Evolutionary conservation across 1,284 basidiomycete genomes (phyloP).

Genomic region (Chalciporus piperatoides): DNA sequence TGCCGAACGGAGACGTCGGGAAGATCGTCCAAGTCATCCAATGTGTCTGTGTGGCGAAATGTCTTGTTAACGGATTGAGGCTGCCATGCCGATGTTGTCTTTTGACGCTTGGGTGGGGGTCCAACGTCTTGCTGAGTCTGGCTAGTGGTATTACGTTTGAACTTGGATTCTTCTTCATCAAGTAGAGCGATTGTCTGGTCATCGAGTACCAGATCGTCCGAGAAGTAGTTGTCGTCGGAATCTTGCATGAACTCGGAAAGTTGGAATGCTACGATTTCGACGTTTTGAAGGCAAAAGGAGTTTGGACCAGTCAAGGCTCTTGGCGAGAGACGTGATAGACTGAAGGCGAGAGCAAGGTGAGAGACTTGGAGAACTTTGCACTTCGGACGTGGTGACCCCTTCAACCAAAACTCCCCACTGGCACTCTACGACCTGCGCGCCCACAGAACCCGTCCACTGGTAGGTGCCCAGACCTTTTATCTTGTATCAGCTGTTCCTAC

Average conservation of each 20-base stretch:
- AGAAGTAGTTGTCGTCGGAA: slow-evolving; percentile 67
- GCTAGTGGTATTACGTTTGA: slow-evolving; percentile 25
- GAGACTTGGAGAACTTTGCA: too few species aligned
- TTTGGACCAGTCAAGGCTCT: neutral
- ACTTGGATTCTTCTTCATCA: slow-evolving; percentile 58
- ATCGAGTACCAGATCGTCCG: slow-evolving; percentile 61
- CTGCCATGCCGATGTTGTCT: slow-evolving; percentile 39
- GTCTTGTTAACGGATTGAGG: slow-evolving; percentile 9
- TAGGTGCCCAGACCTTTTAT: too few species aligned
- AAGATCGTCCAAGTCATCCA: slow-evolving; percentile 47
- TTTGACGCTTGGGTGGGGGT: slow-evolving; percentile 56
- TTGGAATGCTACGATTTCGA: neutral
- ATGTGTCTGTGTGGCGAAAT: slow-evolving; percentile 18
- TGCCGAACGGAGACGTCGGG: slow-evolving; percentile 54
- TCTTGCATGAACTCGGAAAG: slow-evolving; percentile 45
- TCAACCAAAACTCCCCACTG: too few species aligned
- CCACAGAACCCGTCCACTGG: too few species aligned
- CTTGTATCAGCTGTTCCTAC: too few species aligned
- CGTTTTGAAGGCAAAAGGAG: neutral
- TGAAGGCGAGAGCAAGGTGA: neutral
- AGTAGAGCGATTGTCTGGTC: slow-evolving; percentile 57
- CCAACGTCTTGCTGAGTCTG: slow-evolving; percentile 23
- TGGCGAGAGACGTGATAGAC: neutral
- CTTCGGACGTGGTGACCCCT: too few species aligned
- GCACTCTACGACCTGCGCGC: too few species aligned